Base-by-base conservation (phyloP, 352 stramenopile species). In the Globisporangium cylindrosporum region DNA sequence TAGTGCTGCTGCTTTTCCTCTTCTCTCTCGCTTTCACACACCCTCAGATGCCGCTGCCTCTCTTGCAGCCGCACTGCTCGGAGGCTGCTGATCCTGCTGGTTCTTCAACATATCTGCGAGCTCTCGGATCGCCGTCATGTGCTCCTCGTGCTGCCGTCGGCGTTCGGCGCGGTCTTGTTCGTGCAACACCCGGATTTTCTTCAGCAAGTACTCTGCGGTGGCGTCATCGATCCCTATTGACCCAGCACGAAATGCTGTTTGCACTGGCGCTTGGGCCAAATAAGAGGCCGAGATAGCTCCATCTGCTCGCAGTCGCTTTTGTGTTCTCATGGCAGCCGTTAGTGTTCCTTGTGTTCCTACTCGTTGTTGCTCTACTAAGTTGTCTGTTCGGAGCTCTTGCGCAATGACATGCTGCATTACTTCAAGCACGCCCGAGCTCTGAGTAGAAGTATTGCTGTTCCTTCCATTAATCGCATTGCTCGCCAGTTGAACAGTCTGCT, bases 81-180 rank as follows among this genome's bases (percentile, higher is more conserved):
- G 14, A 22, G 20, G 14, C 48, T 46, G 36, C 59, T 64, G 36
- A 9, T 51, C 2, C 36, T 61, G 24, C 12, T 62, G 49, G 15
- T 15, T 29, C 32, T 49, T 59, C 56, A 90, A 49, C 20, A 81
- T 60, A 3, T 63, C 66, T 5, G 69, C 64, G 49, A 90, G 81
- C 62, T 80, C 78, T n/a, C 66, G 68, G 29, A 90, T 73, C 20
- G 78, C 62, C 9, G 61, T 67, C 79, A 90, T 87, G 53, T 84
- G 78, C 71, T 90, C 80, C n/a, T 68, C 58, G 57, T 90, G 82
- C 61, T 90, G 80, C 48, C 74, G 78, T 24, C 73, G 72, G 20
- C 77, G 72, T 69, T 90, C 82, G n/a, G 73, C 67, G 22, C 79
- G 75, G 24, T 86, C 78, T 51, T 78, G 66, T 10, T 73, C 62